These are phyloP conservation scores for Boletus vinaceobasis DNA, from an alignment of 768 basidiomycete species.

Conservation along the genomic window DNA sequence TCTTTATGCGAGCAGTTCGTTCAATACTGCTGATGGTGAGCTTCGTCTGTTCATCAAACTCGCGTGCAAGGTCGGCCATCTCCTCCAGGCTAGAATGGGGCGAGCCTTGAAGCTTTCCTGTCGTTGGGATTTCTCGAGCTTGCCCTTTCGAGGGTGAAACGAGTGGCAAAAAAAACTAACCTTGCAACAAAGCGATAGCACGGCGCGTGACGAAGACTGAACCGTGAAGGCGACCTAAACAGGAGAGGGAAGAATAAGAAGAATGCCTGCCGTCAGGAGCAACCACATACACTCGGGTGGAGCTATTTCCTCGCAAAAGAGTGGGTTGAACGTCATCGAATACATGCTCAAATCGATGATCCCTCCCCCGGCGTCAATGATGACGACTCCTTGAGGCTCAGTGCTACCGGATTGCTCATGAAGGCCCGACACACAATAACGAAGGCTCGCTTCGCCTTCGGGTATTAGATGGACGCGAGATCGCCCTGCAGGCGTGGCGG, in stretches of 20 bases:
- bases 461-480: conserved; percentile 22
- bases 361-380: conserved; percentile 43
- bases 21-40: background rate
- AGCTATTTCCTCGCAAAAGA: conserved; percentile 32
- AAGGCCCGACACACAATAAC: conserved; percentile 41
- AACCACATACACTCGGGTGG: conserved; percentile 25
- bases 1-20: background rate
- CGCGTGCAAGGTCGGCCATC: background rate
- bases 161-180: conserved; percentile 19
- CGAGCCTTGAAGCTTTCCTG: conserved; percentile 5
- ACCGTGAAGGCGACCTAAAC: conserved; percentile 42
- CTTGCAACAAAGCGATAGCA: conserved; percentile 33
- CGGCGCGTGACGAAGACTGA: conserved; percentile 45
- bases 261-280: too few relatives aligned
- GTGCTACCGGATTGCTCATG: background rate
- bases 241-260: background rate
- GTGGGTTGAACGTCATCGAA: conserved; percentile 19
- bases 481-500: conserved; percentile 4
- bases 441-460: conserved; percentile 24
- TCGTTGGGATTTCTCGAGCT: background rate
- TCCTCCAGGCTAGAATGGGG: conserved; percentile 1
- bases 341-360: conserved; percentile 37
- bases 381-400: conserved; percentile 33
- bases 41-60: conserved; percentile 12
- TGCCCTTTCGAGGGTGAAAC: background rate